phyloP scores from a whole-genome alignment of 2,329 filamentous ascomycete species.

The Ceratocystis huliohia region DNA sequence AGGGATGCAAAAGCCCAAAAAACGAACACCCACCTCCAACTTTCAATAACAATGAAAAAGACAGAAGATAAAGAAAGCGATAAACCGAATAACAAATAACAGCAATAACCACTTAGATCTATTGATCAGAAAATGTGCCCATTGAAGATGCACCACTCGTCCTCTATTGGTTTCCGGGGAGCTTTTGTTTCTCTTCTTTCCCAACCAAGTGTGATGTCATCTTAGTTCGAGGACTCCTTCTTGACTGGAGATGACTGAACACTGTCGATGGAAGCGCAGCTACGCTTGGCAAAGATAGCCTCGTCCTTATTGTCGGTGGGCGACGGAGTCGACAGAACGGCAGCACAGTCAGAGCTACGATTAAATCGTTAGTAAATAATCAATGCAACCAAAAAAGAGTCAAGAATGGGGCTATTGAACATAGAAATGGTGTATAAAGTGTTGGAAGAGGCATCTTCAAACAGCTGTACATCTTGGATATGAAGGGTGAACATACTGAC shows the following conservation, averaged over 20 bases:
- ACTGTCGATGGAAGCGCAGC: slow-evolving; percentile 34
- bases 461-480: not conserved
- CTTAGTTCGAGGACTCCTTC: slow-evolving; percentile 23
- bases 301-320: slow-evolving; percentile 42
- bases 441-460: slow-evolving; percentile 24
- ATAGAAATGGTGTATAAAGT: not conserved
- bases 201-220: slow-evolving; percentile 6
- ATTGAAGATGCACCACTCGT: slow-evolving; percentile 2
- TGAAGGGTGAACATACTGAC: slow-evolving; percentile 13
- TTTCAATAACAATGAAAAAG: slow-evolving; percentile 11
- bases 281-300: slow-evolving; percentile 42
- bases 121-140: slow-evolving; percentile 4
- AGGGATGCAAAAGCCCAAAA: slow-evolving; percentile 11
- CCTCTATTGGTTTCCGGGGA: not conserved
- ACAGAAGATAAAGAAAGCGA: slow-evolving; percentile 13
- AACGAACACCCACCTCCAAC: slow-evolving; percentile 2
- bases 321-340: slow-evolving; percentile 28
- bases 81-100: slow-evolving; percentile 13
- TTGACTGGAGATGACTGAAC: slow-evolving; percentile 38
- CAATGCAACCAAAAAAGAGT: not conserved
- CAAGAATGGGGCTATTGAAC: too few relatives aligned
- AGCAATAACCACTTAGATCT: slow-evolving; percentile 5
- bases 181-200: slow-evolving; percentile 4
- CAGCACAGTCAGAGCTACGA: slow-evolving; percentile 32
- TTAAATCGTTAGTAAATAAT: slow-evolving; percentile 30